Conservation (phyloP, 2,329 filamentous ascomycete species). For the Microsporum canis region DNA sequence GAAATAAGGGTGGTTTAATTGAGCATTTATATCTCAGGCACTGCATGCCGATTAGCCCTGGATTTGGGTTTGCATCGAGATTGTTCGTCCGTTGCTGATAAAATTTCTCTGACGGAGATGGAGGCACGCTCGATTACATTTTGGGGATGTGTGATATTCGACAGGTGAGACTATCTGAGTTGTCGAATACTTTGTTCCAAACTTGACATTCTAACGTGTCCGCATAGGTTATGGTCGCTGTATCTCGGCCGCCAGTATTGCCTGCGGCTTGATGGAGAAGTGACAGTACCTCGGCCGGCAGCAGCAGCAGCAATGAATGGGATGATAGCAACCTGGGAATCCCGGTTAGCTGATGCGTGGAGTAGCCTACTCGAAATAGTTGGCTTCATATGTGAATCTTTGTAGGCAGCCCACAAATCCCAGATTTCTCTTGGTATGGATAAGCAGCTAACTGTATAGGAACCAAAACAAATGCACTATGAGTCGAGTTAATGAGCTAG, state of each 20-base stretch:
- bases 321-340: constrained; percentile 5
- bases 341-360: constrained; percentile 12
- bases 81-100: constrained; percentile 6
- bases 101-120: constrained; percentile 8
- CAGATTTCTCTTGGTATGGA: neutral
- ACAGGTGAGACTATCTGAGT: constrained; percentile 5
- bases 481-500: constrained; percentile 8
- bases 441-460: constrained; percentile 3
- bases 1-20: neutral
- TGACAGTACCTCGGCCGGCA: constrained; percentile 4
- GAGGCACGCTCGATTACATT: constrained; percentile 13
- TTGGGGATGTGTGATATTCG: constrained; percentile 15
- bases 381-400: constrained; percentile 13
- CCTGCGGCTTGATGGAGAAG: constrained; percentile 10
- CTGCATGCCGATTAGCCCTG: constrained; percentile 13
- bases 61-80: constrained; percentile 15
- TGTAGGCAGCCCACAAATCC: constrained; percentile 5
- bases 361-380: constrained; percentile 9
- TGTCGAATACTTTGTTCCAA: neutral
- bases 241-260: constrained; percentile 15
- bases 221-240: constrained; percentile 10
- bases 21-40: constrained; percentile 1
- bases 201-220: neutral
- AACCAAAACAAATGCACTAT: constrained; percentile 6
- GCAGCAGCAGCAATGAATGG: neutral